A percentile compares a stretch with the other conserved stretches of the same genome.
phyloP scores from a whole-genome alignment of 1,284 basidiomycete species.

The Leucoagaricus sp. region DNA sequence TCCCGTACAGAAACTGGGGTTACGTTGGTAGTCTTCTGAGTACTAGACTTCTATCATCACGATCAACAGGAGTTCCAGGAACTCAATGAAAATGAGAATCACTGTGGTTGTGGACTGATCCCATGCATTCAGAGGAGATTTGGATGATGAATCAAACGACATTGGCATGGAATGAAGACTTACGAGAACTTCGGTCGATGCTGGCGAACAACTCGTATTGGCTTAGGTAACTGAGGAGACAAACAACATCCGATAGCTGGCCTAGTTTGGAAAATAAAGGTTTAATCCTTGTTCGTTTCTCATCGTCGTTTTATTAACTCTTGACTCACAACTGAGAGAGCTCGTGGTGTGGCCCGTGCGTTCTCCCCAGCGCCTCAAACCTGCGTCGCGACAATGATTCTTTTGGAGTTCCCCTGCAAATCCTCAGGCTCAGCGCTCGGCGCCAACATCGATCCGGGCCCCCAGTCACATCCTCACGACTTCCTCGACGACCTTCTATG shows the following conservation, averaged over 20 bases:
- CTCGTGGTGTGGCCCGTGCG: too few species aligned
- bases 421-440: too few species aligned
- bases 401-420: too few species aligned
- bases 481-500: too few species aligned
- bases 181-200: background rate
- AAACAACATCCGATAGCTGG: background rate
- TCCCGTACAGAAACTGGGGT: constrained; percentile 27
- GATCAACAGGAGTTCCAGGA: background rate
- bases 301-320: too few species aligned
- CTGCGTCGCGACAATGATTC: too few species aligned
- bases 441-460: too few species aligned
- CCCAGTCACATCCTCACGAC: too few species aligned
- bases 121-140: constrained; percentile 9
- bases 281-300: too few species aligned
- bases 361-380: too few species aligned
- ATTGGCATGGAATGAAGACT: constrained; percentile 10
- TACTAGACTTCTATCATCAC: background rate
- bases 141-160: constrained; percentile 8
- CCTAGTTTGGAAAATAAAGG: background rate
- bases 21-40: constrained; percentile 1
- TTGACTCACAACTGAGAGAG: too few species aligned
- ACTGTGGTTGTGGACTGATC: constrained; percentile 6
- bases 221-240: constrained; percentile 3
- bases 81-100: constrained; percentile 2
- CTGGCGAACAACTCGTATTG: background rate